Conservation (phyloP, 495 filamentous ascomycete genomes). For the Aspergillus haitiensis region DNA sequence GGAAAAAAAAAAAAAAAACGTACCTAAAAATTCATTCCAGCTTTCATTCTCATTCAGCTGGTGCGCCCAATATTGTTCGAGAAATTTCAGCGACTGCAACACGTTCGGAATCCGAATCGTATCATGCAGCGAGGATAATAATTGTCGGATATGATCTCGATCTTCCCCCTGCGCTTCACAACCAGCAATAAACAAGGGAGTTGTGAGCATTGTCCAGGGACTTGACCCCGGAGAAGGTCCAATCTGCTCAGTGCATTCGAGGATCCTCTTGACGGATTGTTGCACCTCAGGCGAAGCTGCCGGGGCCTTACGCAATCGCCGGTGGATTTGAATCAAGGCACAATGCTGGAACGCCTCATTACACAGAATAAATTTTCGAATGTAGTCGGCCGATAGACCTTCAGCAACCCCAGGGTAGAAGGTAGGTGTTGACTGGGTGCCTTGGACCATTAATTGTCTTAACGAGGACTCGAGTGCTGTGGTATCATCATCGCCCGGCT, state of each 20-base stretch:
- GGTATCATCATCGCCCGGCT: slow-evolving; percentile 31
- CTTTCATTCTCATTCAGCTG: slow-evolving; percentile 42
- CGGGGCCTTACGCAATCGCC: slow-evolving; percentile 40
- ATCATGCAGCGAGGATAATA: slow-evolving; percentile 42
- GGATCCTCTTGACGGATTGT: slow-evolving; percentile 41
- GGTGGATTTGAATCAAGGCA: slow-evolving; percentile 48
- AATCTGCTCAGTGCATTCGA: slow-evolving; percentile 46
- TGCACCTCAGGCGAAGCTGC: slow-evolving; percentile 39
- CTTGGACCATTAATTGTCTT: slow-evolving; percentile 39
- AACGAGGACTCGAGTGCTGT: slow-evolving; percentile 38
- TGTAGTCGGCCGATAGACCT: slow-evolving; percentile 35
- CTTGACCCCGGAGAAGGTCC: slow-evolving; percentile 44
- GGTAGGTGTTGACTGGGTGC: slow-evolving; percentile 30
- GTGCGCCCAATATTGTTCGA: slow-evolving; percentile 47
- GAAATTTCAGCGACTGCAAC: slow-evolving; percentile 45
- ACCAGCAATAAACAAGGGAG: slow-evolving; percentile 48
- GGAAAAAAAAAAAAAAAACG: slow-evolving; percentile 3
- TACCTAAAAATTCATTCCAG: slow-evolving; percentile 49
- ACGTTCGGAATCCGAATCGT: slow-evolving; percentile 50
- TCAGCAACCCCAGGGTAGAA: slow-evolving; percentile 46
- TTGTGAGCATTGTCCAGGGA: slow-evolving; percentile 51
- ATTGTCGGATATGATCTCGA: slow-evolving; percentile 36
- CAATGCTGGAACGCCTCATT: slow-evolving; percentile 50
- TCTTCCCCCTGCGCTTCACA: slow-evolving; percentile 46
- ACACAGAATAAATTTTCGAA: slow-evolving; percentile 44